phyloP scores from a whole-genome alignment of 495 filamentous ascomycete genomes.

The Daldinia bambusicola region DNA sequence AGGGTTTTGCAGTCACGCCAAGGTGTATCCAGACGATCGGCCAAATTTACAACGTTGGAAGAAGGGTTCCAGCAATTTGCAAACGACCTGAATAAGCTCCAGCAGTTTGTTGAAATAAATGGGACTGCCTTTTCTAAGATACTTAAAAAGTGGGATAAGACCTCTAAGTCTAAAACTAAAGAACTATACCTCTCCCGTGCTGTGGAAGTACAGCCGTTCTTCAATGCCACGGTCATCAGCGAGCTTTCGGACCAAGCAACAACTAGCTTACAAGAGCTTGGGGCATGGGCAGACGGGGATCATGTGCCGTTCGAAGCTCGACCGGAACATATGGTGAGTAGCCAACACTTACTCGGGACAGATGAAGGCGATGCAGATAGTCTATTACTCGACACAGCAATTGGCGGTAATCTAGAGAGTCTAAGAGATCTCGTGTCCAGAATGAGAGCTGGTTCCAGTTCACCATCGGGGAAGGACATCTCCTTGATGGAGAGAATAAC shows the following conservation, averaged over 20 bases:
- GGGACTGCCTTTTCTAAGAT: slow-evolving; percentile 98
- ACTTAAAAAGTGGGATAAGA: slow-evolving; percentile 99
- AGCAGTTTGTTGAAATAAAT: slow-evolving; percentile 98
- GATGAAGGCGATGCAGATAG: slow-evolving; percentile 89
- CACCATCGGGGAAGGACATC: slow-evolving; percentile 54
- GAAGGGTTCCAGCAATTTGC: slow-evolving; percentile 98
- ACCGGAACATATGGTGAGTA: slow-evolving; percentile 70
- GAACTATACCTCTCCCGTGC: slow-evolving; percentile 95
- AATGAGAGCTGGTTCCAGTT: slow-evolving; percentile 56
- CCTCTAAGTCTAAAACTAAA: slow-evolving; percentile 97
- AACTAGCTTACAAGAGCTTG: slow-evolving; percentile 88
- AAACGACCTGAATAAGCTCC: slow-evolving; percentile 93
- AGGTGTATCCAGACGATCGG: slow-evolving; percentile 81
- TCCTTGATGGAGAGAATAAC: slow-evolving; percentile 76
- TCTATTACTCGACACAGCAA: slow-evolving; percentile 86
- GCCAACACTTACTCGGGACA: slow-evolving; percentile 69
- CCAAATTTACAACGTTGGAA: slow-evolving; percentile 90
- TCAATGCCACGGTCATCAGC: slow-evolving; percentile 95
- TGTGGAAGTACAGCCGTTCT: slow-evolving; percentile 97
- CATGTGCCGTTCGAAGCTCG: slow-evolving; percentile 80
- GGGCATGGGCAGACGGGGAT: slow-evolving; percentile 96
- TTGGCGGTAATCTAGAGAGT: slow-evolving; percentile 72
- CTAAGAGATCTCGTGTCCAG: slow-evolving; percentile 62
- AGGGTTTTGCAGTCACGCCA: slow-evolving; percentile 82
- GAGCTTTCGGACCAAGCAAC: slow-evolving; percentile 96